Evolutionary conservation across 305 asterid genomes (phyloP).

Genomic region (Rubia tinctorum): DNA sequence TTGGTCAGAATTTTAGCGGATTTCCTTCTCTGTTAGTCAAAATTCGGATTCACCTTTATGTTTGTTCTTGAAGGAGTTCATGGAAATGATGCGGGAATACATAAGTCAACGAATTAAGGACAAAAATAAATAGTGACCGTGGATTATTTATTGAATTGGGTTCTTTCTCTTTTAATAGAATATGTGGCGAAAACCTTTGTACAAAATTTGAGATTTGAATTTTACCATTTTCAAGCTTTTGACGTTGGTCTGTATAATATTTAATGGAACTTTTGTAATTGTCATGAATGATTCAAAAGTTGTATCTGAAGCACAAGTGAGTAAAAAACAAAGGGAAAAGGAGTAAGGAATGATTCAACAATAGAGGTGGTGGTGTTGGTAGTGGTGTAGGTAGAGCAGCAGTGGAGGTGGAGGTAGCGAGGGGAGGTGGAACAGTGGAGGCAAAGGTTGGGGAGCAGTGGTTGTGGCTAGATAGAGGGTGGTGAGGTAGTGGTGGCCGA

Average conservation of each 20-base stretch:
- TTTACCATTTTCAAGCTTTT: not conserved
- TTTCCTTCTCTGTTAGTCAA: slow-evolving; percentile 5
- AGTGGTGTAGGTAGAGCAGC: too few relatives aligned
- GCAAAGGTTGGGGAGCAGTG: too few relatives aligned
- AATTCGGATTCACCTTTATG: not conserved
- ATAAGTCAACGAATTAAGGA: slow-evolving; percentile 37
- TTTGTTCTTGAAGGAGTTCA: slow-evolving; percentile 43
- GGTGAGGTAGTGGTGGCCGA: too few relatives aligned
- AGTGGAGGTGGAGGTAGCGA: too few relatives aligned
- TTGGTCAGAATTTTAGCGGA: slow-evolving; percentile 27
- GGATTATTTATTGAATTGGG: not conserved
- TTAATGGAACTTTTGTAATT: too few relatives aligned
- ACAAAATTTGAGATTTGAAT: not conserved
- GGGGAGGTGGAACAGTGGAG: too few relatives aligned
- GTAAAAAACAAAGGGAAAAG: too few relatives aligned
- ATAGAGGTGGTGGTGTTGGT: too few relatives aligned
- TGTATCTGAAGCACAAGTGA: too few relatives aligned
- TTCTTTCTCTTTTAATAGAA: not conserved
- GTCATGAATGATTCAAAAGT: too few relatives aligned
- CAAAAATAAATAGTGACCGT: slow-evolving; percentile 20
- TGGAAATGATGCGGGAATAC: slow-evolving; percentile 52
- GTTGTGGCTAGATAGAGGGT: too few relatives aligned
- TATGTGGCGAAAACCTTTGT: not conserved
- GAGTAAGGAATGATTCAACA: too few relatives aligned
- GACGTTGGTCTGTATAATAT: not conserved